These are phyloP conservation scores for Bullera alba DNA, from an alignment of 768 basidiomycete species.

Conservation along the genomic window DNA sequence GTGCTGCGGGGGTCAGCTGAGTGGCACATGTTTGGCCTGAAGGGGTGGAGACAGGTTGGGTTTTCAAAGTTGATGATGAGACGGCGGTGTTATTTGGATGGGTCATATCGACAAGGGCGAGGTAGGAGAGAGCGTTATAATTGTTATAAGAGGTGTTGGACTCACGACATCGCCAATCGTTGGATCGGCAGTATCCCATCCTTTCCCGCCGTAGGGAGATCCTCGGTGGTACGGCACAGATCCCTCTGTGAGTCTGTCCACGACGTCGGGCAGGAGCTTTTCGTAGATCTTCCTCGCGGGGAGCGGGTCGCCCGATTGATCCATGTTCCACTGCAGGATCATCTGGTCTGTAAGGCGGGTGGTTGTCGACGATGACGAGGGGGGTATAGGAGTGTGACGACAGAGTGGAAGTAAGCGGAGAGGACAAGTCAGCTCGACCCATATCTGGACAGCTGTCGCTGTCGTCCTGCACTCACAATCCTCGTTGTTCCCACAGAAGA, in stretches of 20 bases:
- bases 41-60: too few species aligned
- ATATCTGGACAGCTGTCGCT: slow-evolving; percentile 55
- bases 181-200: slow-evolving; percentile 56
- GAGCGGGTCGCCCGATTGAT: slow-evolving; percentile 7
- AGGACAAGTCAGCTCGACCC: background rate
- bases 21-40: background rate
- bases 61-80: too few species aligned
- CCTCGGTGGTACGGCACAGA: slow-evolving; percentile 73
- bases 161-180: slow-evolving; percentile 63
- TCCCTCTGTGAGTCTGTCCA: slow-evolving; percentile 51
- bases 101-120: too few species aligned
- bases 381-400: background rate
- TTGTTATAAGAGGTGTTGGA: too few species aligned
- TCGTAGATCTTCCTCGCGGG: slow-evolving; percentile 61
- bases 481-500: slow-evolving; percentile 65
- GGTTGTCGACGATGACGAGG: background rate
- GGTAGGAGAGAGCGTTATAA: too few species aligned
- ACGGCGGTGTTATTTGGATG: too few species aligned
- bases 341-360: slow-evolving; percentile 3
- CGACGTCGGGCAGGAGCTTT: slow-evolving; percentile 64
- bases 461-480: slow-evolving; percentile 86
- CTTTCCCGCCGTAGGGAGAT: slow-evolving; percentile 76
- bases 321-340: slow-evolving; percentile 12
- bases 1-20: slow-evolving; percentile 50
- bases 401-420: background rate